phyloP scores from a whole-genome alignment of 2,329 filamentous ascomycete genomes.

The Cladosporium sp. region DNA sequence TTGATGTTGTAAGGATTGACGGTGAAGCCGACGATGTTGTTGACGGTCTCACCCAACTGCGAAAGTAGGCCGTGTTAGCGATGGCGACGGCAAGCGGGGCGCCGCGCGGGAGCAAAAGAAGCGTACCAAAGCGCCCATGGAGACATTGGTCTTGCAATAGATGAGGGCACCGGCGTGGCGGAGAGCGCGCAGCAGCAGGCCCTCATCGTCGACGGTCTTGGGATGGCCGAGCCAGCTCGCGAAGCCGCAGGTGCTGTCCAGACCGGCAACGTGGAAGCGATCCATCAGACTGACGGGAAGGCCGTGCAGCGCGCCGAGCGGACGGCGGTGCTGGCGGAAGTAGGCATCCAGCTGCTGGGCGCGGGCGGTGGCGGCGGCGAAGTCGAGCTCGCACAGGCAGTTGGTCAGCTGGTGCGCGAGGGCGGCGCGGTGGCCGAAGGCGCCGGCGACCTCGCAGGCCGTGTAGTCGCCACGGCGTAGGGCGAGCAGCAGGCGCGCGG shows the following conservation, averaged over 20 bases:
- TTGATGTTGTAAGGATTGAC: constrained; percentile 17
- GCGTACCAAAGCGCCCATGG: constrained; percentile 16
- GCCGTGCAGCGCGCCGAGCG: constrained; percentile 16
- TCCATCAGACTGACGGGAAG: constrained; percentile 19
- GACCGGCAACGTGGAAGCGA: constrained; percentile 14
- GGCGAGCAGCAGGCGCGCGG: not conserved
- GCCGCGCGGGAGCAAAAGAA: not conserved
- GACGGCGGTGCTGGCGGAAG: constrained; percentile 3
- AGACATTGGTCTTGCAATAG: constrained; percentile 19
- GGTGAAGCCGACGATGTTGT: constrained; percentile 20
- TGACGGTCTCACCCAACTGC: constrained; percentile 18
- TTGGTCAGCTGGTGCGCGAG: constrained; percentile 13
- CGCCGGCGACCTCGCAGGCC: constrained; percentile 11
- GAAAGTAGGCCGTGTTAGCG: not conserved
- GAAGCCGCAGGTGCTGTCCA: constrained; percentile 17
- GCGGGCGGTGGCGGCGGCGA: constrained; percentile 2
- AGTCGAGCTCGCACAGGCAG: constrained; percentile 15
- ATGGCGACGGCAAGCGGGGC: not conserved
- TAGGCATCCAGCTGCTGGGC: constrained; percentile 14
- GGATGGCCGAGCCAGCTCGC: constrained; percentile 14
- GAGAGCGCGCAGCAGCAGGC: constrained; percentile 13
- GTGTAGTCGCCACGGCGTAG: constrained; percentile 11
- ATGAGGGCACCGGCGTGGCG: constrained; percentile 15
- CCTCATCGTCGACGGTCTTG: constrained; percentile 12
- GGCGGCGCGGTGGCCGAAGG: constrained; percentile 13